Evolutionary conservation across 148 eudicot genomes (phyloP).

Genomic region (Selenicereus undatus): DNA sequence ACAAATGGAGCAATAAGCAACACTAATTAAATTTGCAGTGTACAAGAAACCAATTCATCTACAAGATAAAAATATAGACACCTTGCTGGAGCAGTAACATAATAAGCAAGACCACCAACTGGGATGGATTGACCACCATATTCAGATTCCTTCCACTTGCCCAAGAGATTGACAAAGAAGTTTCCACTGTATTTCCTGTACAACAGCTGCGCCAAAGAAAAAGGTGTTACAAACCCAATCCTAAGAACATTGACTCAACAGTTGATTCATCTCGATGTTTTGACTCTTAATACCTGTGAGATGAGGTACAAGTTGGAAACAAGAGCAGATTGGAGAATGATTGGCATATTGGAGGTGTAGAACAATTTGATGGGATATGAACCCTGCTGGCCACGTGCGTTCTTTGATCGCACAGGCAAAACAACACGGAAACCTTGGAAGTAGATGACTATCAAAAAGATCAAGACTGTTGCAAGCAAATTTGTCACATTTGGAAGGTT

Average conservation of each 20-base stretch:
- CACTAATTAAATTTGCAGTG: not conserved
- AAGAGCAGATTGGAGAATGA: slow-evolving; percentile 87
- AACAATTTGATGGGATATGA: slow-evolving; percentile 86
- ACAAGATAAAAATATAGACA: slow-evolving; percentile 14
- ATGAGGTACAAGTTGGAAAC: slow-evolving; percentile 85
- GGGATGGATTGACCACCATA: slow-evolving; percentile 75
- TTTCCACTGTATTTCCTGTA: slow-evolving; percentile 71
- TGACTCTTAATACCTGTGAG: slow-evolving; percentile 56
- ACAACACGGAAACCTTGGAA: slow-evolving; percentile 93
- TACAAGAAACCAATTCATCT: not conserved
- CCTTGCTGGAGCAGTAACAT: slow-evolving; percentile 86
- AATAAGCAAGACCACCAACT: slow-evolving; percentile 93
- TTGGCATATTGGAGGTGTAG: slow-evolving; percentile 96
- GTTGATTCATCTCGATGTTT: not conserved
- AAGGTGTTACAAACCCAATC: not conserved
- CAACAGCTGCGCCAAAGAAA: slow-evolving; percentile 43
- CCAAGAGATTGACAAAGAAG: slow-evolving; percentile 67
- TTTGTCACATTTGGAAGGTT: slow-evolving; percentile 88
- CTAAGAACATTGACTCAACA: not conserved
- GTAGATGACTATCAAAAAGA: slow-evolving; percentile 78
- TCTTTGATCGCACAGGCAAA: slow-evolving; percentile 82
- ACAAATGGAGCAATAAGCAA: slow-evolving; percentile 1
- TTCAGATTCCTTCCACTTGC: slow-evolving; percentile 84
- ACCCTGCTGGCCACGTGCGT: slow-evolving; percentile 91
- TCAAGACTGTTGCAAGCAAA: slow-evolving; percentile 69